Evolutionary conservation across 441 rosid species (phyloP), one percentile per base, ranked within the genome.

Genomic region (Dalechampia spathulata): DNA sequence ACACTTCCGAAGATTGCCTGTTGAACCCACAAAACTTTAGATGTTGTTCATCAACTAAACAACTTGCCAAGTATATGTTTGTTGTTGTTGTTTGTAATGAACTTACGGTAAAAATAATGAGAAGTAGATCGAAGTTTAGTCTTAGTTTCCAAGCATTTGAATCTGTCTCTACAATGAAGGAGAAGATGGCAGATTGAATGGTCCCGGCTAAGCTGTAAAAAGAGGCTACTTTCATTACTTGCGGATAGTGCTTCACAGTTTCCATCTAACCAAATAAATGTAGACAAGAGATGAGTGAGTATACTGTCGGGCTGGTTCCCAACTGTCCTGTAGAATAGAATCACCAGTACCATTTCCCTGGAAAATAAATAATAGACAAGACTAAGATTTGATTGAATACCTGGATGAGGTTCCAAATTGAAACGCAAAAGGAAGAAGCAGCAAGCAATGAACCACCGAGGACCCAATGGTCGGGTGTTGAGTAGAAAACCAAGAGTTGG

Each of bases 141-240:
- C 73, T 64, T 21, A 84, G 61, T 67, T 75, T 81, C 95, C 97
- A 89, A 38, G 87, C 87, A 68, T 56, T 62, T 36, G 66, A 56
- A 63, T 86, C 82, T 69, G 76, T 76, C 60, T 84, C 93, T 59
- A 82, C 74, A 53, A 71, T 49, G 44, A 81, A 66, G 38, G 81
- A 67, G 65, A 86, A 81, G 1, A 74, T 25, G 6, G 76, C 53
- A 67, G 83, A 82, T 50, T 82, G 95, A 41, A 81, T 55, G 2
- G 85, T 86, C 58, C 97, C 93, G 2, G 76, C 72, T 56, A 82
- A 71, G 73, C 93, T 77, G 67, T 78, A 82, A 70, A 73, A 81
- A 9, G 86, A 72, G 44, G 78, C 83, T 65, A 81, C 75, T 67
- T 83, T 84, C 83, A 82, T 82, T 65, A 74, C 88, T n/a, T 30